Evolutionary conservation across 352 stramenopile species (phyloP), one percentile per base, ranked within the genome.

Genomic region (Globisporangium paddicum): DNA sequence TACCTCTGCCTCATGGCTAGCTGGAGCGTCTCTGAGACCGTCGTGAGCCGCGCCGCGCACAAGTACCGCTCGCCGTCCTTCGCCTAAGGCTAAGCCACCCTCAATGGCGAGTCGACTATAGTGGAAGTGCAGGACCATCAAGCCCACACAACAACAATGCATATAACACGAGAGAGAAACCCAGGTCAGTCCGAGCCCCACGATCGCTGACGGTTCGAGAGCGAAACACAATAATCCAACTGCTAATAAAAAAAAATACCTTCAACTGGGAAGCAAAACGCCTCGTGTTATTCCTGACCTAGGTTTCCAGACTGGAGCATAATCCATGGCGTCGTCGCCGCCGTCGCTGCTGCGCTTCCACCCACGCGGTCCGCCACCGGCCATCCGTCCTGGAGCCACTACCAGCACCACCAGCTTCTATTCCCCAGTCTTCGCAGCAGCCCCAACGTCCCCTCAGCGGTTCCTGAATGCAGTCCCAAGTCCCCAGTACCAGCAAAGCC

Each of bases 1-100:
- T 90, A 93, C 71, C 72, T 90, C 51, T 90, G 81, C 62, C 69
- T 89, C 55, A 94, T 93, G 82, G 85, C 80, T 59, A 94, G 89
- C 66, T 94, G 77, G 65, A 35, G 70, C 42, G 69, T 82, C 61
- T 71, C 76, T 23, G 66, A 86, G 50, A 69, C 72, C 53, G 35
- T 60, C 3, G 37, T 81, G 13, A 82, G 72, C 58, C 79, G 77
- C 55, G 69, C 70, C 21, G 75, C 69, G 11, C 65, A 86, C 35
- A 91, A 91, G 70, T 73, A 82, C 53, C 79, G 82, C 70, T 89
- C 79, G 61, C 79, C 82, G 56, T 91, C 82, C 11, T 91, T 91
- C 48, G 82, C 82, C 14, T 91, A 86, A 47, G 11, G 11, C 21
- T 25, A n/a, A 19, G 9, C 2, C 41, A 28, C 34, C 18, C 13